phyloP scores from a whole-genome alignment of 2,329 filamentous ascomycete species.

The Acrocalymma vagum region DNA sequence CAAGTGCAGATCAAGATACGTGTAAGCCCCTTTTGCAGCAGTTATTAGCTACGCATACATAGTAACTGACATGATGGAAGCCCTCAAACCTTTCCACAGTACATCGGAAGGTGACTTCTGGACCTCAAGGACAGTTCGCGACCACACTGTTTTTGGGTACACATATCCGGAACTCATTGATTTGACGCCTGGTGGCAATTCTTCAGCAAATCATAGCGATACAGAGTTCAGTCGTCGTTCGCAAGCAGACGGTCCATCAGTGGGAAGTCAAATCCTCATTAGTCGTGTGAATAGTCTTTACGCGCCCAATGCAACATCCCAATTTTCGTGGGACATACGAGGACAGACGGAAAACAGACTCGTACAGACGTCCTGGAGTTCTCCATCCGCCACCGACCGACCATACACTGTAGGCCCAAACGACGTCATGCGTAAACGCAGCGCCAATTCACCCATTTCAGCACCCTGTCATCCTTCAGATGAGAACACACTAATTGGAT shows the following conservation, averaged over 20 bases:
- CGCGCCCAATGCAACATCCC: constrained; percentile 50
- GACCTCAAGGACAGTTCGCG: constrained; percentile 70
- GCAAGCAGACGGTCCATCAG: too few relatives aligned
- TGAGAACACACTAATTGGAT: constrained; percentile 45
- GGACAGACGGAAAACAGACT: constrained; percentile 4
- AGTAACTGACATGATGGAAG: constrained; percentile 19
- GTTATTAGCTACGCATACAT: background rate
- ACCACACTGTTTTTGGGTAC: constrained; percentile 73
- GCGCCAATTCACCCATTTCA: constrained; percentile 1
- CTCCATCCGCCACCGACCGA: background rate
- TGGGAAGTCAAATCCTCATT: constrained; percentile 52
- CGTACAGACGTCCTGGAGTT: constrained; percentile 11
- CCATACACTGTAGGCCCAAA: constrained; percentile 40
- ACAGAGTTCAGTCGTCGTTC: too few relatives aligned
- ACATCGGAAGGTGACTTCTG: constrained; percentile 69
- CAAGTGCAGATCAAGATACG: constrained; percentile 64
- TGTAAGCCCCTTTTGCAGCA: constrained; percentile 30
- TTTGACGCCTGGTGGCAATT: too few relatives aligned
- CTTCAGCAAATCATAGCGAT: too few relatives aligned
- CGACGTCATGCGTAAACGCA: constrained; percentile 39
- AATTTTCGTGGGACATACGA: constrained; percentile 11
- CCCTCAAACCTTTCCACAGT: constrained; percentile 73
- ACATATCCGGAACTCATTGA: constrained; percentile 72
- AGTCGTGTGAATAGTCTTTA: constrained; percentile 69
- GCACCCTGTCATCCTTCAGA: constrained; percentile 6